Conservation (phyloP, 441 rosid species). For the Aleurites moluccanus region DNA sequence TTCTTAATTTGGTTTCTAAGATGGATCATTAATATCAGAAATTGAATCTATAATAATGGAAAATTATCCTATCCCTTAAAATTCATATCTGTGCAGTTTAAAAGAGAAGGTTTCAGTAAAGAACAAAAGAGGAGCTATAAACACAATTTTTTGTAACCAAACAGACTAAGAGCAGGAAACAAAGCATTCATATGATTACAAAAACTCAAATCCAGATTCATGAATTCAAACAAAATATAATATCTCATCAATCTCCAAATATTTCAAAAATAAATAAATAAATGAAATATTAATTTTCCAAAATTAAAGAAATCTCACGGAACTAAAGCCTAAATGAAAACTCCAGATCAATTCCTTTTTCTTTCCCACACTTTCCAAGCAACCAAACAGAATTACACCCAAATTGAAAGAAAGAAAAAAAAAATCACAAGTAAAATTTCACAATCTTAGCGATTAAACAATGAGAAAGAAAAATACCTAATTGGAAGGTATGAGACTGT, state of each 20-base stretch:
- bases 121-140: not conserved
- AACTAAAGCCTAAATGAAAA: not conserved
- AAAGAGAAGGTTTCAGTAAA: not conserved
- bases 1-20: slow-evolving; percentile 1
- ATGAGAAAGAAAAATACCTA: not conserved
- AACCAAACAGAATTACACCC: not conserved
- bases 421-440: too few species aligned
- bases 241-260: not conserved
- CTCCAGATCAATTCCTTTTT: slow-evolving; percentile 1
- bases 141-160: not conserved
- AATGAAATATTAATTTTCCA: not conserved
- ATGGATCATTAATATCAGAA: too few species aligned
- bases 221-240: not conserved
- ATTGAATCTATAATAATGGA: not conserved
- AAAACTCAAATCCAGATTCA: not conserved
- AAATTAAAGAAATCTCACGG: too few species aligned
- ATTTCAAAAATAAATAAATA: not conserved
- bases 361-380: not conserved
- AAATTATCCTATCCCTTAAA: not conserved
- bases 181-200: not conserved
- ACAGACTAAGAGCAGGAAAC: not conserved
- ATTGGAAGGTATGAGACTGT: not conserved
- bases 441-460: too few species aligned
- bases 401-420: not conserved
- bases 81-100: not conserved